These are phyloP conservation scores for Umbilicus rupestris DNA, from an alignment of 164 flowering plant species.

Conservation along the genomic window DNA sequence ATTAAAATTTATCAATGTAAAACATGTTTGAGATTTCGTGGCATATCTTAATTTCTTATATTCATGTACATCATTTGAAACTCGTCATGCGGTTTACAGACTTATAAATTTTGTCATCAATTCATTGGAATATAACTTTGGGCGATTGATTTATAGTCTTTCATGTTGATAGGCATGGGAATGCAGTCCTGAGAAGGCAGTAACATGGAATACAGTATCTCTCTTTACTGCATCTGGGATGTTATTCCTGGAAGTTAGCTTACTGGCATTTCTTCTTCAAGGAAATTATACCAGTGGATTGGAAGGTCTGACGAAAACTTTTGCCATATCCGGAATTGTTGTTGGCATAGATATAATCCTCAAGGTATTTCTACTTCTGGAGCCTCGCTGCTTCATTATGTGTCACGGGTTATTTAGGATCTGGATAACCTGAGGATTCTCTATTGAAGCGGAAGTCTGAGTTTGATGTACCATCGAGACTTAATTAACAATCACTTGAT, in stretches of 20 bases:
- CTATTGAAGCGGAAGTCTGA: neutral
- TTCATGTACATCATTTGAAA: too few species aligned
- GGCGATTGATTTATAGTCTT: neutral
- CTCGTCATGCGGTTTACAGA: neutral
- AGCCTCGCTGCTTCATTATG: neutral
- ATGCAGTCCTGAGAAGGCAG: slow-evolving; percentile 32
- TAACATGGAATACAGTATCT: slow-evolving; percentile 49
- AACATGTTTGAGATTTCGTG: too few species aligned
- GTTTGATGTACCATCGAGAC: neutral
- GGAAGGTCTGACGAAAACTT: slow-evolving; percentile 67
- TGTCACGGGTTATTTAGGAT: neutral
- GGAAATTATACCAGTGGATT: slow-evolving; percentile 50
- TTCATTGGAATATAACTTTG: neutral
- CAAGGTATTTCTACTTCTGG: slow-evolving; percentile 33
- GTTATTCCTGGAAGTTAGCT: slow-evolving; percentile 57
- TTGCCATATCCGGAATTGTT: slow-evolving; percentile 57
- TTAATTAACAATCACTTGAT: neutral
- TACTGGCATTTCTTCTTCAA: slow-evolving; percentile 43
- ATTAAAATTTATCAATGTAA: too few species aligned
- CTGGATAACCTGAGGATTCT: neutral
- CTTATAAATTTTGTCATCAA: too few species aligned
- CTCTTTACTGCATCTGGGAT: slow-evolving; percentile 47
- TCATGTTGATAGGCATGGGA: slow-evolving; percentile 44
- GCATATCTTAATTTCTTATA: too few species aligned
- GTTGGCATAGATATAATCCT: slow-evolving; percentile 65